Evolutionary conservation across 179 eudicot genomes (phyloP), one percentile per base, ranked within the genome.

Genomic region (Camellia oleifera): DNA sequence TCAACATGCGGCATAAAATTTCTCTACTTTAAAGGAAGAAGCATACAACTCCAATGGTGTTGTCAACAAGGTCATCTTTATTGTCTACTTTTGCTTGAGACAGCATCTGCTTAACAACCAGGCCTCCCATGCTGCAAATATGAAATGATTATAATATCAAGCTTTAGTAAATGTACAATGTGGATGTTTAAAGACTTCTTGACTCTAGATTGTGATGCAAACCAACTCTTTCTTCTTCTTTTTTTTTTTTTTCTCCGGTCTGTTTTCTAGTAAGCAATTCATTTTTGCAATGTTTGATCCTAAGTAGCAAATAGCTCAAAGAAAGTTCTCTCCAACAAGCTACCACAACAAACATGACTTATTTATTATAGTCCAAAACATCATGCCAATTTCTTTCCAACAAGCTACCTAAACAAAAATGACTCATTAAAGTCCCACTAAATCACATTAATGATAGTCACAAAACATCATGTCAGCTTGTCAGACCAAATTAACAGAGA

Each of bases 71-170:
- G 84, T 90, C 80, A 78, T 89, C 82, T 83, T 89, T 88, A 53
- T 89, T 88, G 77, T 89, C 88, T 68, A 86, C 83, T 84, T 88
- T 93, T 46, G 99, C 99, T 86, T 97, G 97, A 86, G 94, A 61
- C 56, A 97, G 81, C 88, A 97, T 93, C 89, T 97, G 97, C 90
- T 97, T 97, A 77, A 97, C 99, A 85, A 97, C 98, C 85, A 97
- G 89, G 77, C 99, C 99, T 46, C 99, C 99, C 98, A 97, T 89
- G 88, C 99, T 97, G 97, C 87, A 87, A 64, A 23, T 56, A 75
- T 44, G 13, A 64, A 66, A 50, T 74, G 64, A 23, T 42, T 12
- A 20, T 44, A 72, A 44, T 7, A 77, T 23, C 65, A 77, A 71
- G 32, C 63, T 23, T 54, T 69, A 75, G 42, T 54, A 3, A 54